Conservation (phyloP, 257 asterid genomes). For the Galeopsis tetrahit region DNA sequence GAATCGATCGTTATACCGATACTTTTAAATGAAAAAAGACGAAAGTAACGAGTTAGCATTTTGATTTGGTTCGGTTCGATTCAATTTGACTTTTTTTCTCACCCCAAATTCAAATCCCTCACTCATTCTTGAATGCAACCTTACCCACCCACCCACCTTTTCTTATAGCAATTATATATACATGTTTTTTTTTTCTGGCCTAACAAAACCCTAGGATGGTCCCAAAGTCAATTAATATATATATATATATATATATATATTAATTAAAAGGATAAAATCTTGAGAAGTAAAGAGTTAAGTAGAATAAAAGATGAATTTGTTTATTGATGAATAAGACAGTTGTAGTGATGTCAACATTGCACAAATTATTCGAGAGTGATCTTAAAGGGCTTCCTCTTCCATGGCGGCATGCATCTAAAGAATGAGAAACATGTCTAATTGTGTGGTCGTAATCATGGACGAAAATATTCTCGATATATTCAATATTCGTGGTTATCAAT, state of each 20-base stretch:
- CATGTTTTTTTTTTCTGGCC: not conserved
- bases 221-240: not conserved
- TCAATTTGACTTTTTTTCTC: no score
- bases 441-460: constrained; percentile 27
- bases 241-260: no score
- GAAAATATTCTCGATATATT: no score
- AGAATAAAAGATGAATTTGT: constrained; percentile 17
- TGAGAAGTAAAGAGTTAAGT: constrained; percentile 5
- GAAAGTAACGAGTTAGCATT: no score
- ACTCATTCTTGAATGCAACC: not conserved
- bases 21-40: no score
- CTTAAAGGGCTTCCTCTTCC: constrained; percentile 32
- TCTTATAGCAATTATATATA: not conserved
- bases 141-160: not conserved
- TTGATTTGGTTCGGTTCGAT: no score
- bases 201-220: constrained; percentile 38
- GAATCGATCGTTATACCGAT: no score
- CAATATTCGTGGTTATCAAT: no score
- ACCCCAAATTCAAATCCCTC: not conserved
- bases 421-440: not conserved
- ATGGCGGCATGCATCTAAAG: constrained; percentile 4
- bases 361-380: constrained; percentile 30
- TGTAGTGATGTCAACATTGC: constrained; percentile 42
- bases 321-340: constrained; percentile 40
- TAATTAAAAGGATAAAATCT: constrained; percentile 1